These are phyloP conservation scores for Hyaloscypha variabilis DNA, from an alignment of 495 filamentous ascomycete species.

Conservation along the genomic window DNA sequence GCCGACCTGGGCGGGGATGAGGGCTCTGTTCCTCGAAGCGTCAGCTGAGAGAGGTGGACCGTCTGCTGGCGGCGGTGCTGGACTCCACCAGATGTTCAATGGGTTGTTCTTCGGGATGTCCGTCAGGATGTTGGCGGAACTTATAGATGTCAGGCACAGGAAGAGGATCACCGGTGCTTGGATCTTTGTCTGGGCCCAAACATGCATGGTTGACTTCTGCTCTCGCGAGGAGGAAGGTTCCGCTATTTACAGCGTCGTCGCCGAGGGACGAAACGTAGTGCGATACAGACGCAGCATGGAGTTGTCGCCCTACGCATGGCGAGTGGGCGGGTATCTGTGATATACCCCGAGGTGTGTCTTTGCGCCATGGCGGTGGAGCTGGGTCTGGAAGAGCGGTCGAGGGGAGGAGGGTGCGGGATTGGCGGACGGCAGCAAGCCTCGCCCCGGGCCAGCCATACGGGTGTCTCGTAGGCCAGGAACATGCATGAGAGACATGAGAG, in stretches of 20 bases:
- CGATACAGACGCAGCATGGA: conserved; percentile 28
- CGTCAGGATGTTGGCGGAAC: conserved; percentile 25
- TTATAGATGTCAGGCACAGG: conserved; percentile 9
- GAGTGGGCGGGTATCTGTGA: conserved; percentile 27
- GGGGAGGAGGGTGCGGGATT: background rate
- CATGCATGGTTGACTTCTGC: conserved; percentile 22
- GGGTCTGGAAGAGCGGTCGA: background rate
- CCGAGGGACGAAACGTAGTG: conserved; percentile 27
- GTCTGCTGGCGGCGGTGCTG: conserved; percentile 59
- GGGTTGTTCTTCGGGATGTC: conserved; percentile 27
- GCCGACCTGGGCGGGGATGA: conserved; percentile 74
- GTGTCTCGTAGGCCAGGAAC: background rate
- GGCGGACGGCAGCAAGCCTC: background rate
- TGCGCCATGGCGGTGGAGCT: background rate
- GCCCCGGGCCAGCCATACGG: background rate
- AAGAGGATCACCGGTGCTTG: conserved; percentile 16
- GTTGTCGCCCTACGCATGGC: background rate
- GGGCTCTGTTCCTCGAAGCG: conserved; percentile 58
- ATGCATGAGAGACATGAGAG: conserved; percentile 14
- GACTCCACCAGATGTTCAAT: conserved; percentile 55
- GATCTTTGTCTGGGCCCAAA: conserved; percentile 22
- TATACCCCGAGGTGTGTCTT: conserved; percentile 18
- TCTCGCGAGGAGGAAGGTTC: conserved; percentile 4
- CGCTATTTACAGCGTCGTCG: conserved; percentile 6
- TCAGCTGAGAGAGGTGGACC: conserved; percentile 55